These are phyloP conservation scores for Cucumis hystrix DNA, from an alignment of 306 rosid species.

Conservation along the genomic window DNA sequence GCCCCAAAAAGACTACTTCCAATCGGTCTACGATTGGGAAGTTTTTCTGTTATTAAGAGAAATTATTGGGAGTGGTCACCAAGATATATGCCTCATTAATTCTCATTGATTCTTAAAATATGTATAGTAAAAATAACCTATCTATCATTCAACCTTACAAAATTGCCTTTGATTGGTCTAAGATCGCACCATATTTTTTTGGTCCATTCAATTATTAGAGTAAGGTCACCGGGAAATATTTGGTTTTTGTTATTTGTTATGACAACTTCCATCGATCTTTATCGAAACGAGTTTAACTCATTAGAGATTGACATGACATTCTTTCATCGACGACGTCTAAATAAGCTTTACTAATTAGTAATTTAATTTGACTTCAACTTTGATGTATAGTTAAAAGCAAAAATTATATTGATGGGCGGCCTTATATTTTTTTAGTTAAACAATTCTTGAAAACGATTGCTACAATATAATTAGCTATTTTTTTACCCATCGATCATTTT, in stretches of 20 bases:
- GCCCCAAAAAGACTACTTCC: not conserved
- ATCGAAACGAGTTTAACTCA: too few species aligned
- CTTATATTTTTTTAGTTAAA: too few species aligned
- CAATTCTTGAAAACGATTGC: not conserved
- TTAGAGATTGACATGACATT: too few species aligned
- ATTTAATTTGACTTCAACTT: too few species aligned
- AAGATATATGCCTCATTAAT: not conserved
- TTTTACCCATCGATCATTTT: too few species aligned
- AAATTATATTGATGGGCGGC: not conserved
- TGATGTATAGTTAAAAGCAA: too few species aligned
- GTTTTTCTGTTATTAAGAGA: not conserved
- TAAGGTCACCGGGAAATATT: not conserved
- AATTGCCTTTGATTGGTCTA: not conserved
- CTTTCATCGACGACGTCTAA: too few species aligned
- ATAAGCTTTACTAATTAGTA: too few species aligned
- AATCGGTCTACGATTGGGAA: not conserved
- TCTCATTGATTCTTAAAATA: not conserved
- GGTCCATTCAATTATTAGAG: not conserved
- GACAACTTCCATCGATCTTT: too few species aligned
- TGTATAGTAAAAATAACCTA: not conserved
- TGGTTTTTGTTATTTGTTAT: too few species aligned
- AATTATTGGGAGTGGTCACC: not conserved
- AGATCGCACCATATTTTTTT: not conserved
- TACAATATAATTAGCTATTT: too few species aligned
- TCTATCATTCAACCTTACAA: not conserved